Evolutionary conservation across 1,139 yeast species (phyloP).

Genomic region (Yamadazyma triangularis): DNA sequence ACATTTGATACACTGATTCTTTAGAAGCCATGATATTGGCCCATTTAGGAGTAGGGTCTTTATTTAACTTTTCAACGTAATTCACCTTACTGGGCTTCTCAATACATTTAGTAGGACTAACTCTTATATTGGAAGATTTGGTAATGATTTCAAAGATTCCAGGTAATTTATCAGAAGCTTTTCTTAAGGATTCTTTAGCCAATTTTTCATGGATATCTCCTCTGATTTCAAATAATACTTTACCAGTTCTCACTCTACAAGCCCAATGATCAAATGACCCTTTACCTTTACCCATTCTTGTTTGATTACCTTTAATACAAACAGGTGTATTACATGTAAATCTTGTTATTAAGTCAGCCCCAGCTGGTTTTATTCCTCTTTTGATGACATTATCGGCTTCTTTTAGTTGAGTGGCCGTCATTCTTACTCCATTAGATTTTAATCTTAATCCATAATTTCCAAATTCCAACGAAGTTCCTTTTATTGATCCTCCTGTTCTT

Average conservation of each 20-base stretch:
- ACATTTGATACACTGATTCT: conserved; percentile 47
- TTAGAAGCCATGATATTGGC: conserved; percentile 45
- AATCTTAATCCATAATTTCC: conserved; percentile 88
- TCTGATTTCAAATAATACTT: conserved; percentile 78
- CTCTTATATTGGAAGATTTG: conserved; percentile 61
- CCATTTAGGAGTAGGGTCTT: conserved; percentile 65
- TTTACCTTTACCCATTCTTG: conserved; percentile 99
- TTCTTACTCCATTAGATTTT: conserved; percentile 78
- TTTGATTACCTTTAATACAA: conserved; percentile 95
- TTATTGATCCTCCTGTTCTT: conserved; percentile 89
- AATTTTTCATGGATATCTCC: conserved; percentile 83
- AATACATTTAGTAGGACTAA: conserved; percentile 53
- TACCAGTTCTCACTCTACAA: conserved; percentile 92
- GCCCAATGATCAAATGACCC: conserved; percentile 99
- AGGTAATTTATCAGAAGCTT: conserved; percentile 89
- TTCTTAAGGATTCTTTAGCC: conserved; percentile 87
- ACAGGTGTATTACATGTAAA: conserved; percentile 84
- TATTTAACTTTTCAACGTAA: conserved; percentile 49
- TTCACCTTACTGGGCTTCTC: conserved; percentile 47
- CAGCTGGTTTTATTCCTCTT: conserved; percentile 73
- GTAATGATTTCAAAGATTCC: conserved; percentile 87
- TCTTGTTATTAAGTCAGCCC: conserved; percentile 72
- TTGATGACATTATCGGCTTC: conserved; percentile 87
- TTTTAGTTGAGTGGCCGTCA: conserved; percentile 84
- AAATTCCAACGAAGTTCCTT: conserved; percentile 76